phyloP scores from a whole-genome alignment of 805 yeast genomes.

The Hanseniaspora hatyaiensis region DNA sequence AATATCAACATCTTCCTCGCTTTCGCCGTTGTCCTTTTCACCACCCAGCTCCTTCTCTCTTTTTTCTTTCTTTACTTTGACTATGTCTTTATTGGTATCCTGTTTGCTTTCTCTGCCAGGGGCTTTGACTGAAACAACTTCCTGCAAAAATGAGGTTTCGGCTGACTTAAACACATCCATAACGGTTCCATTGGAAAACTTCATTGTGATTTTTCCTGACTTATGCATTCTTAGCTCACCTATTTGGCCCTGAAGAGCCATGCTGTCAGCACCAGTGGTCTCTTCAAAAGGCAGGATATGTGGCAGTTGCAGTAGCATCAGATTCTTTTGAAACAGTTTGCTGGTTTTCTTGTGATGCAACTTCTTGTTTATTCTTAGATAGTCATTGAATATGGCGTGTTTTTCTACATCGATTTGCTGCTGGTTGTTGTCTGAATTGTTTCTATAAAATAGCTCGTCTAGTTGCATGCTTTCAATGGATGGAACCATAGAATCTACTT shows the following conservation, averaged over 20 bases:
- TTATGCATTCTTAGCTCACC: slow-evolving; percentile 69
- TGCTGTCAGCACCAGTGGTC: neutral
- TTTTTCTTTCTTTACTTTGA: slow-evolving; percentile 32
- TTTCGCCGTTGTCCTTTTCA: neutral
- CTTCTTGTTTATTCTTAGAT: slow-evolving; percentile 24
- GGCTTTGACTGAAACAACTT: slow-evolving; percentile 46
- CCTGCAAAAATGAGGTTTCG: slow-evolving; percentile 58
- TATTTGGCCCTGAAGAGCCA: slow-evolving; percentile 41
- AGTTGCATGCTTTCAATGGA: slow-evolving; percentile 11
- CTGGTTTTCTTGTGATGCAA: slow-evolving; percentile 21
- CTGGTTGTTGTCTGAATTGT: slow-evolving; percentile 11
- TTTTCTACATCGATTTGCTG: slow-evolving; percentile 8
- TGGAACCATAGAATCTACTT: neutral
- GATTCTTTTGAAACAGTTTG: slow-evolving; percentile 25
- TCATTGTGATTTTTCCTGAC: slow-evolving; percentile 70
- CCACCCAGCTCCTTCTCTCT: slow-evolving; percentile 20
- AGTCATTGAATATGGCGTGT: slow-evolving; percentile 9
- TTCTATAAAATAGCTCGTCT: slow-evolving; percentile 6
- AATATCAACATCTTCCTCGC: slow-evolving; percentile 28
- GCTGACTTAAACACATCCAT: slow-evolving; percentile 67
- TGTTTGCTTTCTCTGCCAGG: slow-evolving; percentile 28
- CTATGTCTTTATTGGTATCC: slow-evolving; percentile 38
- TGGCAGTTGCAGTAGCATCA: slow-evolving; percentile 30
- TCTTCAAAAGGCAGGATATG: slow-evolving; percentile 27
- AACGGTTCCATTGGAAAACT: slow-evolving; percentile 47